Base-by-base conservation (phyloP, 805 yeast species). In the Schizosaccharomyces octosporus region DNA sequence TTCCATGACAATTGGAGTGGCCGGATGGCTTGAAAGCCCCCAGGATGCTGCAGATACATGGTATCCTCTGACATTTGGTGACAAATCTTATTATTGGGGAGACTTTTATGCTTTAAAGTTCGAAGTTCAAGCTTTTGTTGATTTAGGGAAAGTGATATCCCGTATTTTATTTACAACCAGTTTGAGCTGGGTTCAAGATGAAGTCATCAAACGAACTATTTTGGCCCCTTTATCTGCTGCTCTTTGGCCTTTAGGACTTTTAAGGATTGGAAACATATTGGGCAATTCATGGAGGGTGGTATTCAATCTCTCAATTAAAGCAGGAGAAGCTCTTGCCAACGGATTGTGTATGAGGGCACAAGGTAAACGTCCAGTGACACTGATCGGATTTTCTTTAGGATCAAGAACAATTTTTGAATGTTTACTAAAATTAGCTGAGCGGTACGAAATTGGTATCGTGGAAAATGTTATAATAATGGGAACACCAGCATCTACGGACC, bases 211-310 rank as follows among this genome's bases (percentile, higher is more conserved):
- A 27, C 60, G 61, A 32, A 64, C 66, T 5, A 21, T 64, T 19
- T 57, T 64, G 11, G 41, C 60, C 21, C 60, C 66, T 13, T 62
- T 64, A 19, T 41, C 59, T 36, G 45, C 66, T 9, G 66, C 66
- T 27, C 48, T 64, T 58, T 64, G 66, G 66, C 66, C 66, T 15
- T 29, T 63, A 31, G 62, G 61, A 15, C 60, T 64, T 39, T 31
- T 62, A 29, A 48, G 58, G 31, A 39, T 62, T 11, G 60, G 63
- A 19, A 48, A 55, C 21, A 36, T 64, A 13, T 48, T 64, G 45
- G 66, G 64, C 21, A 64, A 64, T 61, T 66, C 66, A 7, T 64
- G 66, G 66, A 63, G 59, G 39, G 58, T 64, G 43, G 66, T 65
- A 24, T 48, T 36, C 31, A 59, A 36, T 6, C 39, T 63, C 19